Percentiles rank a stretch among this genome's conserved stretches.
phyloP scores from a whole-genome alignment of 2,329 filamentous ascomycete species.

The Ophiostoma tasmaniense region DNA sequence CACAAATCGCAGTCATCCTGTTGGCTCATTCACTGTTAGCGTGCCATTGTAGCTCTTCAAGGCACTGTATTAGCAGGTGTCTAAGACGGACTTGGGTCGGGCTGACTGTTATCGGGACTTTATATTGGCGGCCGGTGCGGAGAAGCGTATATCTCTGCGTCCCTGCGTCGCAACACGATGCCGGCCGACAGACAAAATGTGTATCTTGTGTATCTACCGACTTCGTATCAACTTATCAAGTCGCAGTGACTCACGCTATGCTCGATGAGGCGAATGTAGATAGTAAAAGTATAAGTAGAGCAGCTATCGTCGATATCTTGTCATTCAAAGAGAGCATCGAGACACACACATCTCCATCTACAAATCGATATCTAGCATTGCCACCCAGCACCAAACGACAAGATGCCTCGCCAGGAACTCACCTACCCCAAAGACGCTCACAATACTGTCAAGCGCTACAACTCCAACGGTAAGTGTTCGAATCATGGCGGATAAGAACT shows the following conservation, averaged over 20 bases:
- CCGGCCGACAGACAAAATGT: not conserved
- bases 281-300: conserved; percentile 2
- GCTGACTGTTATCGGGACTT: not conserved
- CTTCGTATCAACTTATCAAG: not conserved
- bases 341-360: not conserved
- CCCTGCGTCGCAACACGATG: not conserved
- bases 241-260: not conserved
- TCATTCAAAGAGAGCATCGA: not conserved
- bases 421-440: conserved; percentile 55
- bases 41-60: not conserved
- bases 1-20: conserved; percentile 3
- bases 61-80: not conserved
- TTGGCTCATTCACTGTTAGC: not conserved
- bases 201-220: conserved; percentile 3
- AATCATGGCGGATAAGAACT: not conserved
- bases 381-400: conserved; percentile 13
- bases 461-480: conserved; percentile 47
- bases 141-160: not conserved
- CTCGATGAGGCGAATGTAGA: not conserved
- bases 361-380: not conserved
- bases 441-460: conserved; percentile 61
- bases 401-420: conserved; percentile 37
- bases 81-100: not conserved
- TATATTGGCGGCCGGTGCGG: not conserved
- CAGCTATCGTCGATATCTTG: not conserved